Base-by-base conservation (phyloP, 371 early-diverging fungal species). In the Mucor ambiguus region DNA sequence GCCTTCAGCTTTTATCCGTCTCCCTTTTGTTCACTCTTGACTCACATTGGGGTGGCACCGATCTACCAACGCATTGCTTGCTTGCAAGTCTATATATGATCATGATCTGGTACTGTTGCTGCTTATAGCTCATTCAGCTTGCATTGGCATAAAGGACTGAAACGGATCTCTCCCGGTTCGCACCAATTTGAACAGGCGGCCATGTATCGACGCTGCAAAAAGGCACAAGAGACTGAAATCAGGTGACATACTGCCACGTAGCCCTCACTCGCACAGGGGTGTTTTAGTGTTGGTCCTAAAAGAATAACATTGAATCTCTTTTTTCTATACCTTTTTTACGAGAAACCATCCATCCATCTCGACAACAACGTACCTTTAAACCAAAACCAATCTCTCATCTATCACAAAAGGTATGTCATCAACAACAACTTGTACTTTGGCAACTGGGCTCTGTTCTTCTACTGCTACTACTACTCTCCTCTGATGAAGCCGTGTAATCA, bases 341-440 rank as follows among this genome's bases (percentile, higher is more conserved):
- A 60, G 44, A 41, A 60, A 54, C 32, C 32, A 41, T 68, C 56
- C 57, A 68, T 62, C 58, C 63, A 63, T 58, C 58, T 44, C 32
- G 24, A 30, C 32, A 54, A 18, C 58, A 48, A 63, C 28, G 8
- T 35, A 57, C 37, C 41, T 41, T 43, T 30, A 8, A 24, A 41
- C 32, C 28, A 26, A 52, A 52, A 52, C 52, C 9, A 52, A 52
- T 52, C 52, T 52, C 52, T 10, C 52, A 28, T 52, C 57, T 48
- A 41, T 41, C 41, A 58, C 59, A 63, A 68, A 68, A 68, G 68
- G 68, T 68, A 68, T 68, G 68, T 68, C 59, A 57, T 67, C 67
- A 52, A 52, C 52, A 35, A 67, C 62, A 41, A 41, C 41, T 41
- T 41, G 41, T 59, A 28, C 63, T 62, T 62, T 63, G 62, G 58